Percentiles rank a stretch among this genome's conserved stretches.
These are phyloP conservation scores for Thielaviopsis euricoi DNA, from an alignment of 2,329 filamentous ascomycete genomes.

Conservation along the genomic window DNA sequence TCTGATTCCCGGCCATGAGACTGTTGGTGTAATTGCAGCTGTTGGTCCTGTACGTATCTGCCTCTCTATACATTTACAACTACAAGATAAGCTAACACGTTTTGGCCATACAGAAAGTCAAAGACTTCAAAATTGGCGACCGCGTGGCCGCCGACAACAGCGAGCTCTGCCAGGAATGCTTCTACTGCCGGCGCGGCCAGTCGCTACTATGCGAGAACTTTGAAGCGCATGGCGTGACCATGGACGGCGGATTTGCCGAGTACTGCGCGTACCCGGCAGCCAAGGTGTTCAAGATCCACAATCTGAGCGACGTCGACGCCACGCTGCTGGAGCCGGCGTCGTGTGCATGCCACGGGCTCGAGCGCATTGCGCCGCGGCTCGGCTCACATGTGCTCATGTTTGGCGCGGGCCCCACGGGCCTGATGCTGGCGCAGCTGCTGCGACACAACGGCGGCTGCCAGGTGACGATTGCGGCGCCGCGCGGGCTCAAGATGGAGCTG, in stretches of 20 bases:
- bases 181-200: slow-evolving; percentile 55
- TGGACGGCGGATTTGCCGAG: slow-evolving; percentile 58
- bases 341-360: slow-evolving; percentile 53
- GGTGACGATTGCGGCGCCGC: slow-evolving; percentile 52
- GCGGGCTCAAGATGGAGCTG: slow-evolving; percentile 54
- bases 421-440: slow-evolving; percentile 46
- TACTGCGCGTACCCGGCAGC: slow-evolving; percentile 39
- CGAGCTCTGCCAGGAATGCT: slow-evolving; percentile 54
- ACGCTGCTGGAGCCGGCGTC: slow-evolving; percentile 55
- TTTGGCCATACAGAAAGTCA: slow-evolving; percentile 31
- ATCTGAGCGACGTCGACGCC: slow-evolving; percentile 50
- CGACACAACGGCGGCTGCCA: slow-evolving; percentile 51
- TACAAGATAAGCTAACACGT: not conserved
- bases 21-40: slow-evolving; percentile 46
- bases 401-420: slow-evolving; percentile 49
- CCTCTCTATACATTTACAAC: not conserved
- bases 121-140: slow-evolving; percentile 43
- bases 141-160: slow-evolving; percentile 48
- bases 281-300: slow-evolving; percentile 48
- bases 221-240: slow-evolving; percentile 47
- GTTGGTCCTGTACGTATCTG: slow-evolving; percentile 25
- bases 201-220: slow-evolving; percentile 53
- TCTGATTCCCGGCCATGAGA: slow-evolving; percentile 52
- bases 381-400: slow-evolving; percentile 50
- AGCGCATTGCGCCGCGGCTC: slow-evolving; percentile 50